Conservation (phyloP, 108 stramenopile genomes). For the Skeletonema marinoi region DNA sequence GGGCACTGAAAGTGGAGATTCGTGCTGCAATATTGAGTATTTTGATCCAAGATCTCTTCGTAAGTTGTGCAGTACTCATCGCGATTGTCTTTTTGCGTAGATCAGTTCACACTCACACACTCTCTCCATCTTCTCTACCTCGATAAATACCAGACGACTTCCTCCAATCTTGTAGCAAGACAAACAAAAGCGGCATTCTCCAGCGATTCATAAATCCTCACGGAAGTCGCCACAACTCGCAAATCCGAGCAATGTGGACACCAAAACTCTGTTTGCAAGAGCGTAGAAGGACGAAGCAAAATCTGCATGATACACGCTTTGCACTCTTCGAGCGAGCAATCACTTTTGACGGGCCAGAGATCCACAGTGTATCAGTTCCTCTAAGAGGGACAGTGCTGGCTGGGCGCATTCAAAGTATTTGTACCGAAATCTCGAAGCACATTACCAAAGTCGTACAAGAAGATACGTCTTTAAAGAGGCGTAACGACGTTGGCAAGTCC, state of each 20-base stretch:
- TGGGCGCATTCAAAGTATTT: conserved; percentile 62
- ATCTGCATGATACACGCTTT: conserved; percentile 74
- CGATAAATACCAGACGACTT: conserved; percentile 50
- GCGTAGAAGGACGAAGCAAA: conserved; percentile 68
- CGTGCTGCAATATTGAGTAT: conserved; percentile 74
- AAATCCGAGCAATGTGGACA: conserved; percentile 81
- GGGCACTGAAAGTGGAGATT: conserved; percentile 14
- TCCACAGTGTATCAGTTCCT: conserved; percentile 66
- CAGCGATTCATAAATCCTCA: conserved; percentile 85
- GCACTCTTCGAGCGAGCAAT: conserved; percentile 80
- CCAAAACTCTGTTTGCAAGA: conserved; percentile 86
- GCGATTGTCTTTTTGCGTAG: not conserved
- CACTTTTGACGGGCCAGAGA: conserved; percentile 87
- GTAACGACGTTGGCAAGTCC: conserved; percentile 1
- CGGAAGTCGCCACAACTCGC: conserved; percentile 45
- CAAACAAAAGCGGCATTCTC: conserved; percentile 79
- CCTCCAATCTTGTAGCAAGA: conserved; percentile 55
- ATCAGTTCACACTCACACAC: not conserved
- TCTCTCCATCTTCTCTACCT: not conserved
- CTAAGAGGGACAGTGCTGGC: conserved; percentile 73
- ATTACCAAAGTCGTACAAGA: conserved; percentile 55
- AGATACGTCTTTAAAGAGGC: conserved; percentile 6
- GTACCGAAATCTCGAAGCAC: conserved; percentile 74
- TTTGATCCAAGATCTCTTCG: conserved; percentile 63
- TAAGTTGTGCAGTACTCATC: conserved; percentile 8